These are phyloP conservation scores for Trametes elegans DNA, from an alignment of 768 basidiomycete species.

Conservation along the genomic window DNA sequence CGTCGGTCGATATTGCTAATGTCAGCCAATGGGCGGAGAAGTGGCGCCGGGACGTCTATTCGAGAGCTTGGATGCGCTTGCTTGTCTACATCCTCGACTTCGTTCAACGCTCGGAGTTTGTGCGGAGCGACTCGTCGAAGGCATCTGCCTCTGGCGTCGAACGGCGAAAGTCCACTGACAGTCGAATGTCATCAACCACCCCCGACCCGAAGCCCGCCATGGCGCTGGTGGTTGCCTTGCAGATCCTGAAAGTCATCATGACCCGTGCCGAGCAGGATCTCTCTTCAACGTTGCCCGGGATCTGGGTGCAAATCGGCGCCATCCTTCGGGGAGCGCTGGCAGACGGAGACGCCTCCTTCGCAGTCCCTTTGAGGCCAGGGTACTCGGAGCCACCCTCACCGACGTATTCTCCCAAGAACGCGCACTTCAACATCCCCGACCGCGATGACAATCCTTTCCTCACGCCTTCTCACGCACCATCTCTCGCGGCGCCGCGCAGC, in stretches of 20 bases:
- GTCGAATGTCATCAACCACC: conserved; percentile 30
- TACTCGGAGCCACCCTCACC: conserved; percentile 52
- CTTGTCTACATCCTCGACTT: conserved; percentile 56
- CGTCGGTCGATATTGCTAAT: conserved; percentile 41
- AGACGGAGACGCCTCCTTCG: conserved; percentile 65
- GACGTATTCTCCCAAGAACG: conserved; percentile 41
- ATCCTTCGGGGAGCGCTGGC: conserved; percentile 50
- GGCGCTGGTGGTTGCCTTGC: conserved; percentile 49
- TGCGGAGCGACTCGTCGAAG: conserved; percentile 18
- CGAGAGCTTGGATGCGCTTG: conserved; percentile 60
- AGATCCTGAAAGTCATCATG: conserved; percentile 65
- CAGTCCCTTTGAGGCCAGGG: conserved; percentile 37
- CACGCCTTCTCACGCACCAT: conserved; percentile 23
- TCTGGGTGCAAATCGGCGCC: conserved; percentile 62
- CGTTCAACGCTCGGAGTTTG: conserved; percentile 35
- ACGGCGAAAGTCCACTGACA: conserved; percentile 49
- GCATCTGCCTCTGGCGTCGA: conserved; percentile 31
- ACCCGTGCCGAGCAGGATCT: conserved; percentile 63
- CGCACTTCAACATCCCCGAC: conserved; percentile 17
- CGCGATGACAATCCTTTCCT: conserved; percentile 21
- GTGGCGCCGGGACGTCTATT: conserved; percentile 45
- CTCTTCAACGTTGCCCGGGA: conserved; percentile 48
- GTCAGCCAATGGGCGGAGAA: conserved; percentile 43
- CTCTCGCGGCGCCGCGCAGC: conserved; percentile 28
- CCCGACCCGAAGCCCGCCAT: conserved; percentile 26